A percentile compares a stretch with the other conserved stretches of the same genome.
These are phyloP conservation scores for Penicillium paxilli DNA, from an alignment of 495 filamentous ascomycete genomes.

Conservation along the genomic window DNA sequence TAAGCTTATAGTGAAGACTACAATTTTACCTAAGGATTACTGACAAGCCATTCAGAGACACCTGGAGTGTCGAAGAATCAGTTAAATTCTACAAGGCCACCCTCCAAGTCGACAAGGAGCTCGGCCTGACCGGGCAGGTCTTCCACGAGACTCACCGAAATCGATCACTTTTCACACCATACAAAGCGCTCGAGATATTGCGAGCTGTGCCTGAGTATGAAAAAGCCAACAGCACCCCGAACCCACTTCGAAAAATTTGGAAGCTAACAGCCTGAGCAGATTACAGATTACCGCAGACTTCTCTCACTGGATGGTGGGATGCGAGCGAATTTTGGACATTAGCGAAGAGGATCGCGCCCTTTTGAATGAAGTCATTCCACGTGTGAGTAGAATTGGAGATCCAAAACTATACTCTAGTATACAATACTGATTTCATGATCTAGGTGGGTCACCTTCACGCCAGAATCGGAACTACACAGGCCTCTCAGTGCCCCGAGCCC, in stretches of 20 bases:
- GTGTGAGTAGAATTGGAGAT: constrained; percentile 10
- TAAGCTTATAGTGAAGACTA: no score
- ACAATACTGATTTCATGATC: no score
- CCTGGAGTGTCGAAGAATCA: constrained; percentile 26
- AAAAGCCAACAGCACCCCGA: background rate
- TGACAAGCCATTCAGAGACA: constrained; percentile 15
- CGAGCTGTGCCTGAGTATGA: constrained; percentile 23
- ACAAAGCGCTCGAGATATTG: constrained; percentile 16
- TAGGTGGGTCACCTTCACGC: constrained; percentile 32
- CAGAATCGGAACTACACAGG: constrained; percentile 31
- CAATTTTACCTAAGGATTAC: no score
- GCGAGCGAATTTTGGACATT: constrained; percentile 23
- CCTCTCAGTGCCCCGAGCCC: constrained; percentile 31
- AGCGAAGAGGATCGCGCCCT: constrained; percentile 24
- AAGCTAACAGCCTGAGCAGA: background rate
- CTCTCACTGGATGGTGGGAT: constrained; percentile 29
- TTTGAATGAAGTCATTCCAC: constrained; percentile 22
- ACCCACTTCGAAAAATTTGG: background rate
- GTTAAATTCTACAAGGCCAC: constrained; percentile 26
- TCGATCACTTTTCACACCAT: constrained; percentile 26
- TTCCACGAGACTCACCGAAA: constrained; percentile 33
- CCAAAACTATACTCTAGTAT: no score
- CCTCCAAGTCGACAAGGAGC: constrained; percentile 20
- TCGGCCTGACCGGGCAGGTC: constrained; percentile 22
- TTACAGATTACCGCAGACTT: constrained; percentile 29